A percentile compares a stretch with the other conserved stretches of the same genome.
These are phyloP conservation scores for Venturiaceae sp. DNA, from an alignment of 2,329 filamentous ascomycete species.

Conservation along the genomic window DNA sequence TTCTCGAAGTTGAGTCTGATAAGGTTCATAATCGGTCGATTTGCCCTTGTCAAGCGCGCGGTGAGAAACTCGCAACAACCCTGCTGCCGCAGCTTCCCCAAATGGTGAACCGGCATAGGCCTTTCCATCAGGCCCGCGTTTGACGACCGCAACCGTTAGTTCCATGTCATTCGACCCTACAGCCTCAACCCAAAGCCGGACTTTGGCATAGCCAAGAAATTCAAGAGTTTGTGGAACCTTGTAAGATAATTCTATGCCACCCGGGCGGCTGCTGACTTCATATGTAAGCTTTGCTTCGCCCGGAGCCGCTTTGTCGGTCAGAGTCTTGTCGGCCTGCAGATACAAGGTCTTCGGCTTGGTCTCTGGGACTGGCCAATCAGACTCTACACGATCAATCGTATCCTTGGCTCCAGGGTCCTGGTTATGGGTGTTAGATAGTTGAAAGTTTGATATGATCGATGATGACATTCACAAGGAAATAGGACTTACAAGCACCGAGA, in stretches of 20 bases:
- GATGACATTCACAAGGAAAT: neutral
- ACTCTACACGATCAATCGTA: neutral
- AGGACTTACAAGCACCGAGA: slow-evolving; percentile 21
- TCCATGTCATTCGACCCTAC: neutral
- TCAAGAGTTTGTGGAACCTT: neutral
- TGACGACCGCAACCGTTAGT: neutral
- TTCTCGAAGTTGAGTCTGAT: neutral
- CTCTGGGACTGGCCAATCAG: neutral
- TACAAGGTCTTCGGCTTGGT: neutral
- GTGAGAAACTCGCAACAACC: slow-evolving; percentile 1
- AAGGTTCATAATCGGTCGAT: neutral
- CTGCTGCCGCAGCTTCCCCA: neutral
- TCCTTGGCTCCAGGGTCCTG: neutral
- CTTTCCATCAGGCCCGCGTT: neutral
- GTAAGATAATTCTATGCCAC: neutral
- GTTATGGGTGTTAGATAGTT: neutral
- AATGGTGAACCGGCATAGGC: neutral
- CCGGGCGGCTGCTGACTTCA: neutral
- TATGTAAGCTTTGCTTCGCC: neutral
- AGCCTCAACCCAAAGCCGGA: neutral
- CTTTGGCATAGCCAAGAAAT: neutral
- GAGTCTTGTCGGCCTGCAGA: neutral
- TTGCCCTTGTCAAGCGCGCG: neutral
- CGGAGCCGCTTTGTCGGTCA: neutral
- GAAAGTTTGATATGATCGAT: neutral